Evolutionary conservation across 306 rosid genomes (phyloP).

Genomic region (Cicer chorassanicum): DNA sequence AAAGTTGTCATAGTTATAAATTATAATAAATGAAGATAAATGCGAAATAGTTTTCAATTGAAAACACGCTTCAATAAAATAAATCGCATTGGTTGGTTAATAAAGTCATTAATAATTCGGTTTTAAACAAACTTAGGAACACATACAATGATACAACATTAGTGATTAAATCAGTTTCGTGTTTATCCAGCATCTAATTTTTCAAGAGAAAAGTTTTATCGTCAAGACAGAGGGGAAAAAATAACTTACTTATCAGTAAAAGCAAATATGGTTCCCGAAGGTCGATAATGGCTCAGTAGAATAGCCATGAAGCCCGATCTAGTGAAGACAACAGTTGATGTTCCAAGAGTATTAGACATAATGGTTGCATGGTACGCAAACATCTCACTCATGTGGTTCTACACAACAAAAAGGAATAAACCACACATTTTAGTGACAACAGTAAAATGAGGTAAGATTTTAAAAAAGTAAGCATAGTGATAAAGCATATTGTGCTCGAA

Average conservation of each 20-base stretch:
- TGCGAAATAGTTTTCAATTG: constrained; percentile 6
- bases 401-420: constrained; percentile 36
- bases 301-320: constrained; percentile 93
- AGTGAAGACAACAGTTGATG: constrained; percentile 92
- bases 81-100: constrained; percentile 9
- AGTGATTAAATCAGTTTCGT: background rate
- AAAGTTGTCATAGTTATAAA: constrained; percentile 34
- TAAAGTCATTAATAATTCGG: constrained; percentile 2
- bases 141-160: background rate
- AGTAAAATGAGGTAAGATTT: background rate
- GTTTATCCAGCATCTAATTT: background rate
- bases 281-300: constrained; percentile 90
- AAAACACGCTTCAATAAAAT: constrained; percentile 41
- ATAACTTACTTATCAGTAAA: constrained; percentile 88
- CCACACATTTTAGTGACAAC: constrained; percentile 23
- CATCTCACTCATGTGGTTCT: constrained; percentile 99
- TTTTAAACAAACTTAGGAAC: background rate
- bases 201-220: background rate
- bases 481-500: background rate
- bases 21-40: constrained; percentile 41
- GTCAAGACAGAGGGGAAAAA: constrained; percentile 9
- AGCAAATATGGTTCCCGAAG: constrained; percentile 87
- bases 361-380: constrained; percentile 98
- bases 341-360: constrained; percentile 97
- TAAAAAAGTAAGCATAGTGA: background rate